phyloP scores from a whole-genome alignment of 306 rosid genomes.

The Styphnolobium japonicum region DNA sequence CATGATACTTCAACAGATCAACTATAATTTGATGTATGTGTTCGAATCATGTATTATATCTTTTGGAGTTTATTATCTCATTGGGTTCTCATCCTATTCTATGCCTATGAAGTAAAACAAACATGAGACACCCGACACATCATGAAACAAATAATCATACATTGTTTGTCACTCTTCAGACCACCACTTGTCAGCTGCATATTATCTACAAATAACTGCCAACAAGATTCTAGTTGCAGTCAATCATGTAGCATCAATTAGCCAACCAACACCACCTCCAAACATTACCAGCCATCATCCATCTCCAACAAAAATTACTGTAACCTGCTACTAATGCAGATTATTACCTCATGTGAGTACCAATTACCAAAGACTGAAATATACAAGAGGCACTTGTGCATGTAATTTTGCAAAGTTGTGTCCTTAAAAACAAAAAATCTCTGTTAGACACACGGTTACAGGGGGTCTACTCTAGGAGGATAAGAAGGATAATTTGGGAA shows the following conservation, averaged over 20 bases:
- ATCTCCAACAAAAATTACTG: not conserved
- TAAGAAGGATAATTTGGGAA: too few relatives aligned
- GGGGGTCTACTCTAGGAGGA: too few relatives aligned
- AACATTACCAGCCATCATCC: not conserved
- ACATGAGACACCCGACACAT: not conserved
- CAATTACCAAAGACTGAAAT: not conserved
- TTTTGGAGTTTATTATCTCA: not conserved
- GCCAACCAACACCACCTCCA: not conserved
- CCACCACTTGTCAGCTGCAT: not conserved
- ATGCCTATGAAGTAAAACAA: not conserved
- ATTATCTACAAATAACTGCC: not conserved
- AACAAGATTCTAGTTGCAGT: not conserved
- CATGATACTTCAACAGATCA: not conserved
- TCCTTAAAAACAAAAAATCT: not conserved
- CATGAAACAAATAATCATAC: conserved; percentile 14
- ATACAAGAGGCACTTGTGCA: not conserved
- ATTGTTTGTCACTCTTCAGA: not conserved
- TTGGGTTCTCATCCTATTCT: not conserved
- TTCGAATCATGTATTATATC: not conserved
- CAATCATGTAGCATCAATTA: not conserved
- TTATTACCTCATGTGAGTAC: not conserved
- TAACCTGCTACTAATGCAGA: not conserved
- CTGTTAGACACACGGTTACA: too few relatives aligned
- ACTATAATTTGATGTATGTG: not conserved
- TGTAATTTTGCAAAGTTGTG: not conserved